Base-by-base conservation (phyloP, 1,284 basidiomycete genomes). In the Dichomitus squalens region DNA sequence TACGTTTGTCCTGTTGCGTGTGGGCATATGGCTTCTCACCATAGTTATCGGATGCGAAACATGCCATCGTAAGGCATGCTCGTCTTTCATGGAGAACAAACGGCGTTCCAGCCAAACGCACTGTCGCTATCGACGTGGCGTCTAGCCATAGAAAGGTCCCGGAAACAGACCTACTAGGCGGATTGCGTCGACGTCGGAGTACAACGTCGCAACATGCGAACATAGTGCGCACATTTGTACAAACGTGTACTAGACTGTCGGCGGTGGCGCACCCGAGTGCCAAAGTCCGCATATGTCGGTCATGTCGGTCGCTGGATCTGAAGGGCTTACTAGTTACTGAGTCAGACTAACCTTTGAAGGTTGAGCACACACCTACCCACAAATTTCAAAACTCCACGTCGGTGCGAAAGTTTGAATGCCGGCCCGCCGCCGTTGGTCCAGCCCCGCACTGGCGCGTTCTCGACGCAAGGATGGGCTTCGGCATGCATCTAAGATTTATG, bases 231-330 rank as follows among this genome's bases (percentile, higher is more conserved):
- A 33, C 25, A 16, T 44, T 16, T 25, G 6, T 18, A 41, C 18
- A 20, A 20, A 39, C 38, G 20, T 39, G 23, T 20, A 25, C 16
- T 12, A 25, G 20, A 41, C 12, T 34, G 41, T 36, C 47, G 49
- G 49, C 43, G 46, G 21, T 53, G 34, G 46, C 33, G 44, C 27
- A 49, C 29, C 36, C 41, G 52, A 23, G 39, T 31, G 41, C 31
- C 18, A 48, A 35, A 48, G 23, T 21, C 54, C 54, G 51, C 47
- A 38, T 12, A 39, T n/a, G 44, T 57, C 61, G 58, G 61, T 58
- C 52, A 59, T 59, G 57, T 63, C 29, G 5, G 29, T 11, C 29
- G 61, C 55, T 57, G 53, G 6, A 11, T 25, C n/a, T 29, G 36
- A 47, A 53, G 47, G n/a, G 43, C 43, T 46, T 29, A 20, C 38